Percentiles rank a stretch among this genome's conserved stretches.
These are phyloP conservation scores for Sporothrix euskadiensis DNA, from an alignment of 2,329 filamentous ascomycete species.

Conservation along the genomic window DNA sequence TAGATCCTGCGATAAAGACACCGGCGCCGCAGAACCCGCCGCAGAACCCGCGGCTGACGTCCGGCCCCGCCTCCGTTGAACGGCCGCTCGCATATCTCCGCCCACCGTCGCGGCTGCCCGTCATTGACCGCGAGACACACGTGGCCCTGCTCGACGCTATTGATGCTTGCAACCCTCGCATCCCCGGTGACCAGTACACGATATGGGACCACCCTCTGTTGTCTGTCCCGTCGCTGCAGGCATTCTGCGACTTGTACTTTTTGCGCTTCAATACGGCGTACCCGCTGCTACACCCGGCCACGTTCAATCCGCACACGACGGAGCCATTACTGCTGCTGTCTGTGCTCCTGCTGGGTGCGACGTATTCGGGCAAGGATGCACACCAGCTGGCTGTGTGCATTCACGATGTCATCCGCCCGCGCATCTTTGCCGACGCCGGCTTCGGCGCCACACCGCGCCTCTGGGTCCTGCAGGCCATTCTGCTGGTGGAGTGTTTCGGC, in stretches of 20 bases:
- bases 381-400: slow-evolving; percentile 32
- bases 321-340: slow-evolving; percentile 31
- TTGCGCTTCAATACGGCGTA: slow-evolving; percentile 30
- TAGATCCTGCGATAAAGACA: not conserved
- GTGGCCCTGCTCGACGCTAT: slow-evolving; percentile 11
- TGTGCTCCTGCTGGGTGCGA: slow-evolving; percentile 29
- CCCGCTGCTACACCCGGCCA: slow-evolving; percentile 29
- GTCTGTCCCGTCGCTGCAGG: slow-evolving; percentile 25
- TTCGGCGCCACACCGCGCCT: slow-evolving; percentile 30
- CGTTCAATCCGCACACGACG: not conserved
- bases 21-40: not conserved
- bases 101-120: slow-evolving; percentile 2
- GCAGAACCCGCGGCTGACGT: not conserved
- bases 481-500: slow-evolving; percentile 32
- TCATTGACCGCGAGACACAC: slow-evolving; percentile 12
- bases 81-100: not conserved
- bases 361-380: slow-evolving; percentile 31
- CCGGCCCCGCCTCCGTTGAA: not conserved
- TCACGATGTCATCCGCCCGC: slow-evolving; percentile 32
- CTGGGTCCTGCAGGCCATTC: slow-evolving; percentile 31
- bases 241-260: slow-evolving; percentile 27
- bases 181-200: not conserved
- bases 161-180: not conserved
- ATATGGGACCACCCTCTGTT: slow-evolving; percentile 21
- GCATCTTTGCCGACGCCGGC: slow-evolving; percentile 30